These are phyloP conservation scores for Pholiota molesta DNA, from an alignment of 768 basidiomycete species.

Conservation along the genomic window DNA sequence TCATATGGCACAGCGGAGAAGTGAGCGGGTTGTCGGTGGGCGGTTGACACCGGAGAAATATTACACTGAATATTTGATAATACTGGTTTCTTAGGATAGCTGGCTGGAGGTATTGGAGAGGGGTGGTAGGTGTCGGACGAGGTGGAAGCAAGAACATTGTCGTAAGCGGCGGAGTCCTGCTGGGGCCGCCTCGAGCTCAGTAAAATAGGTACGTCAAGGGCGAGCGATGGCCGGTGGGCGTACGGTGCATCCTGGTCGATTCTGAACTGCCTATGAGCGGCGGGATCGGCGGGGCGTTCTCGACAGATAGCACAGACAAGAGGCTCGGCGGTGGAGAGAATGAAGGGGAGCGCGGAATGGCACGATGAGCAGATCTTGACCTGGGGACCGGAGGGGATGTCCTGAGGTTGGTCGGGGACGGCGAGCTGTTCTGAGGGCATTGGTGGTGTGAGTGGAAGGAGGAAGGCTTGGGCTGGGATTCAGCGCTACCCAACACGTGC, in stretches of 20 bases:
- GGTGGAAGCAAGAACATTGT: not conserved
- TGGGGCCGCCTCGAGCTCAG: slow-evolving; percentile 24
- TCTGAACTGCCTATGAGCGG: slow-evolving; percentile 14
- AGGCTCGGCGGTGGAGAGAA: slow-evolving; percentile 30
- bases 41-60: slow-evolving; percentile 18
- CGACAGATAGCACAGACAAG: slow-evolving; percentile 55
- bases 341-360: slow-evolving; percentile 43
- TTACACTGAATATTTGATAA: slow-evolving; percentile 27
- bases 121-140: slow-evolving; percentile 18
- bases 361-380: slow-evolving; percentile 49
- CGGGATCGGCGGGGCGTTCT: slow-evolving; percentile 33
- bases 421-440: slow-evolving; percentile 59
- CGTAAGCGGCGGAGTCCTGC: slow-evolving; percentile 16
- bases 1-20: slow-evolving; percentile 10
- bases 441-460: slow-evolving; percentile 23
- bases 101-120: slow-evolving; percentile 17
- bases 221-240: slow-evolving; percentile 14
- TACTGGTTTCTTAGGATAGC: slow-evolving; percentile 27
- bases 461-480: slow-evolving; percentile 2
- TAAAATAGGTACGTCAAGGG: slow-evolving; percentile 22
- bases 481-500: slow-evolving; percentile 19
- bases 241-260: slow-evolving; percentile 23
- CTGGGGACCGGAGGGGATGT: slow-evolving; percentile 27
- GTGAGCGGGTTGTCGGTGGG: slow-evolving; percentile 17
- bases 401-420: slow-evolving; percentile 29